These are phyloP conservation scores for Aureobasidium leucospermi DNA, from an alignment of 2,329 filamentous ascomycete genomes.

Conservation along the genomic window DNA sequence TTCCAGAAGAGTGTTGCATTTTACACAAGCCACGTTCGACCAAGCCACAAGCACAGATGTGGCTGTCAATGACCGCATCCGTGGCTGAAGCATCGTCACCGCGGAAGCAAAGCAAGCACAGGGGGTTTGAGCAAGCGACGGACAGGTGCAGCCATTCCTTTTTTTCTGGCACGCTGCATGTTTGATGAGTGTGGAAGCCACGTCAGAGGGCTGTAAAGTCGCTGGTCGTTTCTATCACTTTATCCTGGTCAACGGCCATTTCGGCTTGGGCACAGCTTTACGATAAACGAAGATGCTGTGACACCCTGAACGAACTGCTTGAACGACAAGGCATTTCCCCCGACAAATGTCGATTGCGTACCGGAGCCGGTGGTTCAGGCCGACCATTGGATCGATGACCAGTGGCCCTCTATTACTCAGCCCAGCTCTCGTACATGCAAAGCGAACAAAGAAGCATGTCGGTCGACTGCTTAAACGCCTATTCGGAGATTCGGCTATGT, in stretches of 20 bases:
- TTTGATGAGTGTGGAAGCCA: neutral
- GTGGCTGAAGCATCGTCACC: slow-evolving; percentile 6
- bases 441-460: neutral
- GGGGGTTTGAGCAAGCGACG: neutral
- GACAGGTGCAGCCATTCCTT: neutral
- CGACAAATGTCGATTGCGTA: neutral
- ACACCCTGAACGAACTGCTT: neutral
- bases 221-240: neutral
- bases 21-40: neutral
- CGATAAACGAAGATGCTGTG: neutral
- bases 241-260: neutral
- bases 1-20: neutral
- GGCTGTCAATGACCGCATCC: neutral
- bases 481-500: neutral
- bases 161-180: slow-evolving; percentile 2
- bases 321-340: neutral
- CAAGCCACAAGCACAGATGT: neutral
- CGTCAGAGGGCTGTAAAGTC: neutral
- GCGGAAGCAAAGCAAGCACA: slow-evolving; percentile 5
- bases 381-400: neutral
- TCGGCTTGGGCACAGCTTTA: neutral
- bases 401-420: neutral
- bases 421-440: neutral
- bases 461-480: neutral
- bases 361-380: neutral